These are phyloP conservation scores for Neocucurbitaria cava DNA, from an alignment of 2,329 filamentous ascomycete species.

Conservation along the genomic window DNA sequence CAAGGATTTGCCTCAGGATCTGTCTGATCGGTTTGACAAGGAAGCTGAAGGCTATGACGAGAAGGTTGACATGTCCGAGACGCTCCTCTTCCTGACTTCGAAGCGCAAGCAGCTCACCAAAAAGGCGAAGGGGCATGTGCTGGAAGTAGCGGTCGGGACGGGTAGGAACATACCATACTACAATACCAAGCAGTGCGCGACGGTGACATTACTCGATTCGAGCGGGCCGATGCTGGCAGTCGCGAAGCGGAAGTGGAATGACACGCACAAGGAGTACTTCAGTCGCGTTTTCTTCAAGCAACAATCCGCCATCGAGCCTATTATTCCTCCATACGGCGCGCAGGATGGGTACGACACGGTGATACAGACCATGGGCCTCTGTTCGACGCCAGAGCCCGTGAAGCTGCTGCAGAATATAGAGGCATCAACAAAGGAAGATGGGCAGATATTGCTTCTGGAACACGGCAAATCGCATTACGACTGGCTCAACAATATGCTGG, in stretches of 20 bases:
- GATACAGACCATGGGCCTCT: slow-evolving; percentile 60
- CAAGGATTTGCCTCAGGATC: slow-evolving; percentile 47
- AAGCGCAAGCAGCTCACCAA: slow-evolving; percentile 50
- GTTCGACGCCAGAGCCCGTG: slow-evolving; percentile 55
- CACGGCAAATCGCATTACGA: slow-evolving; percentile 57
- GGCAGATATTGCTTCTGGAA: slow-evolving; percentile 57
- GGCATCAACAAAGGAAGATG: slow-evolving; percentile 51
- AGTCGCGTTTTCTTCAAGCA: slow-evolving; percentile 51
- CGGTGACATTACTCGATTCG: slow-evolving; percentile 56
- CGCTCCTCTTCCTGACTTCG: slow-evolving; percentile 49
- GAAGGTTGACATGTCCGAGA: slow-evolving; percentile 55
- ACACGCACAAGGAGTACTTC: slow-evolving; percentile 49
- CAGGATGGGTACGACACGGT: slow-evolving; percentile 57
- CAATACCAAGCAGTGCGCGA: slow-evolving; percentile 48
- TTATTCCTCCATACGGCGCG: slow-evolving; percentile 51
- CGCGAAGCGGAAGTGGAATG: slow-evolving; percentile 57
- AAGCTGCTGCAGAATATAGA: slow-evolving; percentile 55
- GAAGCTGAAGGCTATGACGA: slow-evolving; percentile 55
- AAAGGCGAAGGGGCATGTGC: slow-evolving; percentile 54
- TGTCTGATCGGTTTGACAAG: slow-evolving; percentile 55
- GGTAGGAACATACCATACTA: slow-evolving; percentile 58
- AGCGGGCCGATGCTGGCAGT: slow-evolving; percentile 58
- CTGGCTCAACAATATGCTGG: slow-evolving; percentile 57
- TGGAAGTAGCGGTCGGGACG: slow-evolving; percentile 59
- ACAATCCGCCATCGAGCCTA: slow-evolving; percentile 53